These are phyloP conservation scores for Hypoxylon perforatum DNA, from an alignment of 495 filamentous ascomycete genomes.

Conservation along the genomic window DNA sequence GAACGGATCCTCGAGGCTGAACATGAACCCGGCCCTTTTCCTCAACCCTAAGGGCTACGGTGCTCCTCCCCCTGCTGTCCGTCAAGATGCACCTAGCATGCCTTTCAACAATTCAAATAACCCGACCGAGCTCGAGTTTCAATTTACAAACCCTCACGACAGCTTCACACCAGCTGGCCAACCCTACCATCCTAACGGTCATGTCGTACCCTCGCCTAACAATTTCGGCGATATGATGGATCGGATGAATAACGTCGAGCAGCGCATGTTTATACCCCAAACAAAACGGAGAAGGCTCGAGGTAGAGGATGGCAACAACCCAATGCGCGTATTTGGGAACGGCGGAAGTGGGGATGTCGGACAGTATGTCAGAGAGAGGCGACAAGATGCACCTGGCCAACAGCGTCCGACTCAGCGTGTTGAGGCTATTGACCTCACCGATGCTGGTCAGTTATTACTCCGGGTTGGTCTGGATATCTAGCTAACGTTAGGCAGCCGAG, in stretches of 20 bases:
- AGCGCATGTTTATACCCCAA: conserved; percentile 68
- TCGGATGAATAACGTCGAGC: conserved; percentile 75
- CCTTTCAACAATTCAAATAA: conserved; percentile 28
- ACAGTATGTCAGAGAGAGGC: conserved; percentile 69
- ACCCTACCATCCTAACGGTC: conserved; percentile 18
- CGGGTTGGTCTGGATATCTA: background rate
- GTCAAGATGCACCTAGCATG: conserved; percentile 14
- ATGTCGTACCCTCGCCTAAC: conserved; percentile 27
- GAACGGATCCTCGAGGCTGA: conserved; percentile 35
- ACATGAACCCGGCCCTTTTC: conserved; percentile 50
- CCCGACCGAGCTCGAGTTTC: conserved; percentile 48
- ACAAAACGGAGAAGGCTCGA: conserved; percentile 72
- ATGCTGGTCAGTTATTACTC: conserved; percentile 52
- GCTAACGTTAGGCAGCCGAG: conserved; percentile 45
- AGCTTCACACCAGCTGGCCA: conserved; percentile 18
- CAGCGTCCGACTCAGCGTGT: conserved; percentile 44
- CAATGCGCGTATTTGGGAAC: conserved; percentile 54
- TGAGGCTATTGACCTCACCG: conserved; percentile 75
- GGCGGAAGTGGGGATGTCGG: conserved; percentile 68
- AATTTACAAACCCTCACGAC: conserved; percentile 54
- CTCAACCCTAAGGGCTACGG: conserved; percentile 51
- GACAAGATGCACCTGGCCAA: conserved; percentile 54
- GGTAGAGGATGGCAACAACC: conserved; percentile 53
- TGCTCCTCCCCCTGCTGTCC: conserved; percentile 13
- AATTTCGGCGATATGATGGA: conserved; percentile 68